Evolutionary conservation across 768 basidiomycete genomes (phyloP).

Genomic region (Tulasnella sp.): DNA sequence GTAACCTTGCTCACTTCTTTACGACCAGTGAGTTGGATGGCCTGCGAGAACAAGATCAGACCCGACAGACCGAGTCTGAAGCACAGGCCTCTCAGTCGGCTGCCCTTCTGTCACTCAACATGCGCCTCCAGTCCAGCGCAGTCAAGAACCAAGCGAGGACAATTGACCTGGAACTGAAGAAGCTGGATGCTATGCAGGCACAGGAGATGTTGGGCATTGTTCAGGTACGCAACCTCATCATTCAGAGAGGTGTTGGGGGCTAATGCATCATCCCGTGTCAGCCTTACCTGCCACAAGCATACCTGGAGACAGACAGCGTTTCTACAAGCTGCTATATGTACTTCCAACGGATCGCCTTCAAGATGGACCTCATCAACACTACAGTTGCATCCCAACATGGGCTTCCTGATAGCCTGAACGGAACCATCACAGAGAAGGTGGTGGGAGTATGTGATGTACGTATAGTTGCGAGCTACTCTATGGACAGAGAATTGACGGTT

Average conservation of each 20-base stretch:
- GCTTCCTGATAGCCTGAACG: slow-evolving; percentile 80
- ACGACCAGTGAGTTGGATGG: slow-evolving; percentile 73
- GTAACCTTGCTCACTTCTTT: neutral
- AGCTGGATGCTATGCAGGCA: slow-evolving; percentile 78
- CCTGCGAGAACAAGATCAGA: slow-evolving; percentile 79
- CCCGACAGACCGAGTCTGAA: slow-evolving; percentile 76
- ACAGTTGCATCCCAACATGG: slow-evolving; percentile 79
- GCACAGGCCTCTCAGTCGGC: slow-evolving; percentile 84
- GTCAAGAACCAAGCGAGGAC: slow-evolving; percentile 85
- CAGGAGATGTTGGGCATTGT: slow-evolving; percentile 76
- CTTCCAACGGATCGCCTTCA: slow-evolving; percentile 84
- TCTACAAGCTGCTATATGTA: slow-evolving; percentile 87
- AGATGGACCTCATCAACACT: slow-evolving; percentile 80
- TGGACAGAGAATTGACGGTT: neutral
- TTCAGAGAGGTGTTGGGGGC: neutral
- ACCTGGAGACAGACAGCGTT: slow-evolving; percentile 83
- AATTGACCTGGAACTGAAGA: slow-evolving; percentile 84
- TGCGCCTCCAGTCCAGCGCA: slow-evolving; percentile 88
- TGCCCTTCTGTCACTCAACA: slow-evolving; percentile 88
- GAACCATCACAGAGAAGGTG: slow-evolving; percentile 73
- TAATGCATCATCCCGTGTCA: slow-evolving; percentile 37
- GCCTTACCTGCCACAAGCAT: slow-evolving; percentile 89
- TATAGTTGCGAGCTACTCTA: neutral
- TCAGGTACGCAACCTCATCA: slow-evolving; percentile 51
- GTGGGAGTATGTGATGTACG: slow-evolving; percentile 93